phyloP scores from a whole-genome alignment of 2,329 filamentous ascomycete genomes.

The Exophiala sp. region DNA sequence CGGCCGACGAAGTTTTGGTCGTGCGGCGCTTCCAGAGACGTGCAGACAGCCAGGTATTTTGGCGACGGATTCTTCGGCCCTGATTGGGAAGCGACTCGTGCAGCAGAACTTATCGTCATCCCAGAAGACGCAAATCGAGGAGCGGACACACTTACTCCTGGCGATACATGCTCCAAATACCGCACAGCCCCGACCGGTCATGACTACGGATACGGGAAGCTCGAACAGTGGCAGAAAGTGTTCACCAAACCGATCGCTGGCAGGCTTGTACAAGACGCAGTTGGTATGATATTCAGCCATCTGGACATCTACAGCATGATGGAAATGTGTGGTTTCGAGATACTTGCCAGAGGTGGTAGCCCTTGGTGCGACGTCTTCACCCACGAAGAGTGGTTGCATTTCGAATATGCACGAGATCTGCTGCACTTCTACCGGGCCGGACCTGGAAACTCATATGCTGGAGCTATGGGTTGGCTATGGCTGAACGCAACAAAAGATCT shows the following conservation, averaged over 20 bases:
- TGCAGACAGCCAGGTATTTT: constrained; percentile 56
- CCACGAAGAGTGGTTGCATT: constrained; percentile 51
- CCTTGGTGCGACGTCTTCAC: constrained; percentile 58
- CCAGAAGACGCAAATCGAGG: constrained; percentile 50
- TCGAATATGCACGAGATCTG: constrained; percentile 58
- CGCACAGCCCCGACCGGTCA: constrained; percentile 45
- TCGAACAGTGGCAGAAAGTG: constrained; percentile 44
- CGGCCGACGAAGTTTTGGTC: constrained; percentile 51
- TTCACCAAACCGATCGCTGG: constrained; percentile 48
- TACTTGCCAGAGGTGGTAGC: constrained; percentile 50
- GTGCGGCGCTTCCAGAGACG: constrained; percentile 52
- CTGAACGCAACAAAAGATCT: constrained; percentile 54
- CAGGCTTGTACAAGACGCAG: constrained; percentile 43
- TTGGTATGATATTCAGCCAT: constrained; percentile 42
- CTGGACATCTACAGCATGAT: constrained; percentile 58
- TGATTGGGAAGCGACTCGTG: constrained; percentile 38
- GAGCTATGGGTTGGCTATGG: constrained; percentile 57
- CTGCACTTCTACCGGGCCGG: constrained; percentile 59
- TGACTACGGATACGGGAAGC: constrained; percentile 48
- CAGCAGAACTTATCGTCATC: constrained; percentile 49
- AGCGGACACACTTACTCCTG: constrained; percentile 56
- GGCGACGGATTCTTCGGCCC: constrained; percentile 54
- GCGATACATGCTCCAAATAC: constrained; percentile 43
- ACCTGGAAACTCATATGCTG: constrained; percentile 53
- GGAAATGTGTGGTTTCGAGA: constrained; percentile 61